Conservation (phyloP, 208 protist species). For the Histomonas meleagridis region DNA sequence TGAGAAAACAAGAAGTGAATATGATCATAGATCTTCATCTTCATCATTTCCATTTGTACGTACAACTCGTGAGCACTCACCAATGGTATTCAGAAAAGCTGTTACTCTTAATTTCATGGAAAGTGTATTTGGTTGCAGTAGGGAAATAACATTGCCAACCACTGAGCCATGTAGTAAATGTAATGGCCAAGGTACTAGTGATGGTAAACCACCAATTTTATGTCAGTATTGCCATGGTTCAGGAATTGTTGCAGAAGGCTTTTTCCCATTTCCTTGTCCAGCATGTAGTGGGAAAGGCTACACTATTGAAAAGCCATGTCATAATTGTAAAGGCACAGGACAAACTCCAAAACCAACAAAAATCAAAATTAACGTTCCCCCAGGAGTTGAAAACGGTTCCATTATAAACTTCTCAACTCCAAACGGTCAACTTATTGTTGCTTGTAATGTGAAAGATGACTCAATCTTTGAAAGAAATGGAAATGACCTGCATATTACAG, state of each 20-base stretch:
- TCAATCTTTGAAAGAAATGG: neutral
- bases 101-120: neutral
- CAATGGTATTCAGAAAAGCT: neutral
- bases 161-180: neutral
- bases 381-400: neutral
- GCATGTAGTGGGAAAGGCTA: neutral
- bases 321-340: neutral
- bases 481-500: slow-evolving; percentile 4
- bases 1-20: neutral
- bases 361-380: neutral
- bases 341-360: neutral
- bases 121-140: neutral
- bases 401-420: neutral
- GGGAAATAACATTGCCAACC: neutral
- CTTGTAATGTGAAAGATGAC: neutral
- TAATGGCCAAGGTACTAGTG: neutral
- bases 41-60: neutral
- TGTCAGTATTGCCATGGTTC: neutral
- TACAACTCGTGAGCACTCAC: neutral
- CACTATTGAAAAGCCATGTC: neutral
- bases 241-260: neutral
- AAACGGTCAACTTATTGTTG: neutral
- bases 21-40: neutral
- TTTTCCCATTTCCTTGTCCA: neutral
- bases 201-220: neutral